These are phyloP conservation scores for Calonectria hongkongensis DNA, from an alignment of 2,329 filamentous ascomycete species.

Conservation along the genomic window DNA sequence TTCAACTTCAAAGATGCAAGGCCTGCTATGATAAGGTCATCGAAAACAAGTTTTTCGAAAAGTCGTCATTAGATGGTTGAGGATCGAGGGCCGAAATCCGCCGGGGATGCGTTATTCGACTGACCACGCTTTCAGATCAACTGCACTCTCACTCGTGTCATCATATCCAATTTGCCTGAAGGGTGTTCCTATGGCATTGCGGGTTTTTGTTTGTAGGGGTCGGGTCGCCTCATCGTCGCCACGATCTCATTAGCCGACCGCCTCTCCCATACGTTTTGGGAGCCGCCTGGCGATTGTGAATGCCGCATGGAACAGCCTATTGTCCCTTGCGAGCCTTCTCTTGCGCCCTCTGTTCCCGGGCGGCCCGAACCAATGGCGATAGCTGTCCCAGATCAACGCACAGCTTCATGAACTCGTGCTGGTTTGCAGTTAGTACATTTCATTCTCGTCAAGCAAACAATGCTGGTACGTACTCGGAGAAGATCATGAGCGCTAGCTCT, in stretches of 20 bases:
- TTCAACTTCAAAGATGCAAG: conserved; percentile 53
- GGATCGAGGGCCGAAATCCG: conserved; percentile 46
- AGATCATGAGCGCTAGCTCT: conserved; percentile 95
- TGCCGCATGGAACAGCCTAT: conserved; percentile 50
- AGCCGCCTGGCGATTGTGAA: conserved; percentile 29
- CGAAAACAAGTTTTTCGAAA: conserved; percentile 50
- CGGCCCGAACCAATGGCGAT: conserved; percentile 90
- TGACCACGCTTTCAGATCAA: conserved; percentile 30
- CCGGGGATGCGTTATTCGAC: conserved; percentile 34
- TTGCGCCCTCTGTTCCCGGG: conserved; percentile 88
- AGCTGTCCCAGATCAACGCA: conserved; percentile 86
- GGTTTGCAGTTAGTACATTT: conserved; percentile 47
- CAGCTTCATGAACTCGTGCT: conserved; percentile 88
- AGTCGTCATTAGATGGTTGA: conserved; percentile 55
- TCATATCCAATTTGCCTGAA: conserved; percentile 39
- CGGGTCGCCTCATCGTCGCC: conserved; percentile 44
- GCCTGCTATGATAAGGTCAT: conserved; percentile 53
- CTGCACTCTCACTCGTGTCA: conserved; percentile 39
- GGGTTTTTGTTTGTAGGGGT: conserved; percentile 1
- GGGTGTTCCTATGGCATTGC: conserved; percentile 21
- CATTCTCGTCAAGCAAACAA: conserved; percentile 56
- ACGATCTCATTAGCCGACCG: conserved; percentile 43
- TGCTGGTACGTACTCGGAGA: conserved; percentile 81
- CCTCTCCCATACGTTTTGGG: conserved; percentile 36
- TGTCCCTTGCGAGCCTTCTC: conserved; percentile 84